Base-by-base conservation (phyloP, 305 asterid genomes). In the Fraxinus velutina region DNA sequence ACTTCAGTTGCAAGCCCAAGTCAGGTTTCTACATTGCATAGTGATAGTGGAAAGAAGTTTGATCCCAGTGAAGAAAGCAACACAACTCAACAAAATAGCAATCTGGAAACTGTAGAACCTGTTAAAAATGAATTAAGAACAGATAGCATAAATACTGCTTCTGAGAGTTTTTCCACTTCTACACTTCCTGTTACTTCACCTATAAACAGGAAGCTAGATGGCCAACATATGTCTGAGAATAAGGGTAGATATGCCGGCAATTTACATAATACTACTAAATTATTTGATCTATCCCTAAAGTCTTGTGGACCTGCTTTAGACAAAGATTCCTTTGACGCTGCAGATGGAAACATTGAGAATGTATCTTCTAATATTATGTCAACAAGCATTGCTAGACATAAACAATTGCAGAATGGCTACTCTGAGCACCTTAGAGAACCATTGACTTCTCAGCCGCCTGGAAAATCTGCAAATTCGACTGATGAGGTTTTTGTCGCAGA, bases 1-100 rank as follows among this genome's bases (percentile, higher is more conserved):
- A 80, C 87, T 13, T 85, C 89, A 30, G 88, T 85, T 86, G 89
- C 88, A 64, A 92, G 89, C 85, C 87, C 87, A 33, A 86, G 79
- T 85, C 89, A 86, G 85, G 78, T 81, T 81, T 81, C 90, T 6
- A 50, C 87, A 82, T 72, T 82, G 83, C 88, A 83, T 32, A 73
- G 84, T 30, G 88, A 87, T 81, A 52, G 36, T 71, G 91, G 84
- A 66, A 91, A 89, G 86, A 87, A 79, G 80, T 75, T 73, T 68
- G 72, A 83, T 86, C 85, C 86, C 64, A 72, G 75, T 71, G 89
- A 87, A 81, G 95, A 87, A 79, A 82, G 79, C 80, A 42, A 57
- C 71, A 32, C 32, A 60, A 81, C 87, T 89, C 89, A 80, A 82
- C 89, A 87, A 57, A 86, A 87, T 87, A 79, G 60, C 78, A 85